These are phyloP conservation scores for Ogataea henricii DNA, from an alignment of 805 yeast genomes.

Conservation along the genomic window DNA sequence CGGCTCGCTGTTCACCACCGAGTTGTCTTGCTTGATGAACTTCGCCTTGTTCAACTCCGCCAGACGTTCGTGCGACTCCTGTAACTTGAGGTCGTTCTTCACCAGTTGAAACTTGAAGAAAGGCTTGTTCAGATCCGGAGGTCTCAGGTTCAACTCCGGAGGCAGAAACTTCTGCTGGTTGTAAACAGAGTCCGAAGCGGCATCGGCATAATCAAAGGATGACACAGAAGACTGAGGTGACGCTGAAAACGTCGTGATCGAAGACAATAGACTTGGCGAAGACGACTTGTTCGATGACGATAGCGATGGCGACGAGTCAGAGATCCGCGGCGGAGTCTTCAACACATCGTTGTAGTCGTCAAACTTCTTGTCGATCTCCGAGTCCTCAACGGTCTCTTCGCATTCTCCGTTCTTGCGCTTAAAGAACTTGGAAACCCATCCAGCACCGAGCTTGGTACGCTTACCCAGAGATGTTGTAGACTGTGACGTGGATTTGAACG, in stretches of 20 bases:
- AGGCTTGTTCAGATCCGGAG: slow-evolving; percentile 25
- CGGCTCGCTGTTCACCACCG: slow-evolving; percentile 20
- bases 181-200: slow-evolving; percentile 9
- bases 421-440: slow-evolving; percentile 32
- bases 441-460: slow-evolving; percentile 17
- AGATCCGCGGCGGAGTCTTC: slow-evolving; percentile 19
- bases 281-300: slow-evolving; percentile 33
- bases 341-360: slow-evolving; percentile 8
- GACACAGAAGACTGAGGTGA: slow-evolving; percentile 34
- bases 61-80: slow-evolving; percentile 16
- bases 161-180: slow-evolving; percentile 32
- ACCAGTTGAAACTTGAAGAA: slow-evolving; percentile 30
- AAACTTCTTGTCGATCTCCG: slow-evolving; percentile 3
- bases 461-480: slow-evolving; percentile 7
- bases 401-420: slow-evolving; percentile 20
- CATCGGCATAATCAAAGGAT: slow-evolving; percentile 25
- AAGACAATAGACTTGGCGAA: slow-evolving; percentile 31
- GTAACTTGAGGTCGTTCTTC: slow-evolving; percentile 28
- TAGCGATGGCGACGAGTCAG: slow-evolving; percentile 26
- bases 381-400: slow-evolving; percentile 1
- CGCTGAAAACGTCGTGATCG: slow-evolving; percentile 23
- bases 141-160: slow-evolving; percentile 44
- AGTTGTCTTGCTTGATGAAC: slow-evolving; percentile 11
- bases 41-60: slow-evolving; percentile 18
- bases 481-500: slow-evolving; percentile 13